Evolutionary conservation across 2,329 filamentous ascomycete genomes (phyloP).

Genomic region (Aschersonia sp.): DNA sequence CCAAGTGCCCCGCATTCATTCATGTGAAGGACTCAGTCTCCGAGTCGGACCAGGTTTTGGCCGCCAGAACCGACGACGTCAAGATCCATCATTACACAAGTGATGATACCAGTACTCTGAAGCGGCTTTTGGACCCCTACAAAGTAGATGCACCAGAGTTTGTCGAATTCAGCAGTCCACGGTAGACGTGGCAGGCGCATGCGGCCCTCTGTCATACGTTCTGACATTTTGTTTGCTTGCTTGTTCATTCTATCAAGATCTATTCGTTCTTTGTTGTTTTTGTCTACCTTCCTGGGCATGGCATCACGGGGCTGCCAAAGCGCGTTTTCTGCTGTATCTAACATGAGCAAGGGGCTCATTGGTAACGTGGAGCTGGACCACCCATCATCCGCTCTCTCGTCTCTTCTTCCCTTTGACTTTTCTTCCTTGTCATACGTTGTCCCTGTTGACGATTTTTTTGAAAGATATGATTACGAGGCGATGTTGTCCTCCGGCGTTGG

Average conservation of each 20-base stretch:
- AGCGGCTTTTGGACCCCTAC: conserved; percentile 4
- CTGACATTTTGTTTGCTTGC: background rate
- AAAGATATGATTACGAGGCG: too few species aligned
- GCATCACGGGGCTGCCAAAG: too few species aligned
- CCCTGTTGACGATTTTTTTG: too few species aligned
- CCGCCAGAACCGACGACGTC: background rate
- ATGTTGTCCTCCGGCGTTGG: background rate
- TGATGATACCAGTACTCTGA: conserved; percentile 7
- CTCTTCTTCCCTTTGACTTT: background rate
- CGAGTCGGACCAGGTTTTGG: background rate
- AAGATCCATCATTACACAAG: conserved; percentile 10
- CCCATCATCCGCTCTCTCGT: background rate
- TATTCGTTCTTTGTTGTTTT: background rate
- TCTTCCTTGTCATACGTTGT: too few species aligned
- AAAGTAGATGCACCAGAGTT: conserved; percentile 1
- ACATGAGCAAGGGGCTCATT: too few species aligned
- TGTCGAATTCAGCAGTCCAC: background rate
- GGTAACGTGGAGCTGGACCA: too few species aligned
- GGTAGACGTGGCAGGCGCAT: background rate
- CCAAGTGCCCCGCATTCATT: conserved; percentile 8
- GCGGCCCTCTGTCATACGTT: too few species aligned
- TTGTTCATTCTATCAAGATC: background rate
- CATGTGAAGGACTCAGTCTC: conserved; percentile 5
- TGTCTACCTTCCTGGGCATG: too few species aligned
- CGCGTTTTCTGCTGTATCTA: too few species aligned